Evolutionary conservation across 768 basidiomycete genomes (phyloP), one percentile per base, ranked within the genome.

Genomic region (Lentinula sp.): DNA sequence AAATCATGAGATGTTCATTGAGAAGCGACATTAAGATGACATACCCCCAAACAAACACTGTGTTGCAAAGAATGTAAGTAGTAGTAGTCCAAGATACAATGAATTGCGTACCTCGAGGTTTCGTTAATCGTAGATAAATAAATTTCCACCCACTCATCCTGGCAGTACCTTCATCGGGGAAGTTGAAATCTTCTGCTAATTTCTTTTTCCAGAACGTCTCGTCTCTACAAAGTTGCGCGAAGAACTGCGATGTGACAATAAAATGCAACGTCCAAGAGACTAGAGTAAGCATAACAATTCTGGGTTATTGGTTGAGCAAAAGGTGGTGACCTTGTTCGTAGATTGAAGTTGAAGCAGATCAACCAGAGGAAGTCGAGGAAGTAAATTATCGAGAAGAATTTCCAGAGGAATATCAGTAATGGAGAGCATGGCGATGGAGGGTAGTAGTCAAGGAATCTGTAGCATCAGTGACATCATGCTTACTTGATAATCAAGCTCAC

Each of bases 151-250:
- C 92, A 48, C 73, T 84, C 12, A 81, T 84, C 18, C 93, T 78
- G 13, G 93, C 93, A 0, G 88, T 93, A 45, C 80, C 81, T 43
- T 80, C 77, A 3, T 82, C 83, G 7, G 87, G 80, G 66, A 92
- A 95, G 72, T 93, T 91, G 76, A 85, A 94, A 69, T 95, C 93
- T 36, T 72, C 70, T 35, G 78, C 69, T 8, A 91, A 73, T 62
- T 83, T 88, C 33, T 82, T 78, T 69, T 85, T 86, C 93, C 93
- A 95, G 62, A 93, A 79, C 0, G 85, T 85, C 61, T 92, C 88
- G 68, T 94, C 91, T 12, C 80, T 76, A 67, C 81, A 83, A 28
- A 89, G 66, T 12, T 71, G 63, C 50, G 83, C 79, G 67, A 93
- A 90, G 69, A 81, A 80, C 79, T 80, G 39, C 20, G 10, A 41